phyloP scores from a whole-genome alignment of 805 yeast genomes.

The Yarrowia porcina region DNA sequence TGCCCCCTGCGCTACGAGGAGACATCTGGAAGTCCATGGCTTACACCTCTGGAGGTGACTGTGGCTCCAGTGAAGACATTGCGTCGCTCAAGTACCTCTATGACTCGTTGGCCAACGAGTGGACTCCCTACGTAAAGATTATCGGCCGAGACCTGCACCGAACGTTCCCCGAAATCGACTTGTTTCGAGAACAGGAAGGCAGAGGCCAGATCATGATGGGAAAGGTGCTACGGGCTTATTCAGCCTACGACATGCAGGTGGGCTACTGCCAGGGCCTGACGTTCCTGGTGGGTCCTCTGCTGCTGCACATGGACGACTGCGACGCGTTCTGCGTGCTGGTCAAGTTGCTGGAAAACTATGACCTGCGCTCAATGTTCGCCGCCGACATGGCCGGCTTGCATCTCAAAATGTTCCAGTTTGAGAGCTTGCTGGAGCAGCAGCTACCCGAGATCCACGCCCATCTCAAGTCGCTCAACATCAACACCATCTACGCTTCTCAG shows the following conservation, averaged over 20 bases:
- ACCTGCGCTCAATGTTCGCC: conserved; percentile 50
- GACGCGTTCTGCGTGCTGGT: conserved; percentile 52
- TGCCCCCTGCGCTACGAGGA: conserved; percentile 40
- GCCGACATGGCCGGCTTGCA: conserved; percentile 55
- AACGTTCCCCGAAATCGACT: conserved; percentile 54
- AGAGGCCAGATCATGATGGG: conserved; percentile 48
- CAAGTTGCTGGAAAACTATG: conserved; percentile 58
- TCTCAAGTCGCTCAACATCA: conserved; percentile 44
- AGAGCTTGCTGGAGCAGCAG: conserved; percentile 42
- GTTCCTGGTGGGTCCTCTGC: conserved; percentile 58
- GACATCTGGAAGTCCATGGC: conserved; percentile 39
- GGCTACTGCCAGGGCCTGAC: conserved; percentile 70
- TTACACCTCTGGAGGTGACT: conserved; percentile 19
- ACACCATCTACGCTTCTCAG: conserved; percentile 52
- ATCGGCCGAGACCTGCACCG: conserved; percentile 58
- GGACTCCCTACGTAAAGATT: conserved; percentile 44
- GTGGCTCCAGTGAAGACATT: conserved; percentile 15
- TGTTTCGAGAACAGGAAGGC: conserved; percentile 46
- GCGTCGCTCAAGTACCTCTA: conserved; percentile 36
- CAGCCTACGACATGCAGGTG: conserved; percentile 60
- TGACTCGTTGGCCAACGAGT: conserved; percentile 42
- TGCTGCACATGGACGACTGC: conserved; percentile 44
- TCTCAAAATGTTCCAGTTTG: conserved; percentile 53
- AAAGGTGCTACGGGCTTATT: conserved; percentile 57
- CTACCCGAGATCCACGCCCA: conserved; percentile 47